Conservation (phyloP, 1,284 basidiomycete species). For the Ganoderma sinense region DNA sequence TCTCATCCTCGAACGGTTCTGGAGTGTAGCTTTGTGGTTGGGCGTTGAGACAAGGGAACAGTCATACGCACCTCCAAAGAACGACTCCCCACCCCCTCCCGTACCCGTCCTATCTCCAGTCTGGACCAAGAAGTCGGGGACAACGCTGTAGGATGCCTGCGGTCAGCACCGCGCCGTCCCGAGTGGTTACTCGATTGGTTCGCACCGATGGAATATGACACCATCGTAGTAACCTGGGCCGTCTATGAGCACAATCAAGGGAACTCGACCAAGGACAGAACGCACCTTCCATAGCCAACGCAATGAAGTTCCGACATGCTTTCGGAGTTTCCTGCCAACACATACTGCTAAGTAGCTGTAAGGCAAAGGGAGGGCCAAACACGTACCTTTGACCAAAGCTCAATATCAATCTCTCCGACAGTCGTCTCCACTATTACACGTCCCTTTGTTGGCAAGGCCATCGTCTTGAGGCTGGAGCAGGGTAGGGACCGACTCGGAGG, state of each 20-base stretch:
- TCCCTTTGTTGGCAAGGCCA: constrained; percentile 86
- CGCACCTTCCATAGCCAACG: constrained; percentile 90
- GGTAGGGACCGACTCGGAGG: constrained; percentile 7
- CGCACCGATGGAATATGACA: constrained; percentile 90
- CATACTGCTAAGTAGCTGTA: constrained; percentile 5
- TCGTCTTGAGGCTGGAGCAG: constrained; percentile 34
- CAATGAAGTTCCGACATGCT: constrained; percentile 92
- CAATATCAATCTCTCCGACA: constrained; percentile 91
- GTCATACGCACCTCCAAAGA: constrained; percentile 77
- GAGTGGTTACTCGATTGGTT: neutral
- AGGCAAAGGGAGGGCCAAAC: neutral
- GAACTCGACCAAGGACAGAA: constrained; percentile 27
- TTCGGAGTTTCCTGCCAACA: constrained; percentile 83
- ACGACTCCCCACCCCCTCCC: constrained; percentile 90
- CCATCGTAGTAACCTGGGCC: constrained; percentile 92
- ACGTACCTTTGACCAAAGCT: constrained; percentile 89
- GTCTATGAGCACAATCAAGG: constrained; percentile 1
- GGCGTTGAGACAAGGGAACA: neutral
- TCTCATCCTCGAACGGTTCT: constrained; percentile 93
- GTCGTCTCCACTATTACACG: constrained; percentile 92
- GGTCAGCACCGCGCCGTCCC: neutral
- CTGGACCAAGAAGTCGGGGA: constrained; percentile 91
- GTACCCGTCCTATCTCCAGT: constrained; percentile 96
- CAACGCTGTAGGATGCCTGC: constrained; percentile 56
- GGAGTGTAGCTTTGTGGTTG: constrained; percentile 8